A percentile compares a stretch with the other conserved stretches of the same genome.
Conservation (phyloP, 352 stramenopile genomes). For the Globisporangium carolinianum region DNA sequence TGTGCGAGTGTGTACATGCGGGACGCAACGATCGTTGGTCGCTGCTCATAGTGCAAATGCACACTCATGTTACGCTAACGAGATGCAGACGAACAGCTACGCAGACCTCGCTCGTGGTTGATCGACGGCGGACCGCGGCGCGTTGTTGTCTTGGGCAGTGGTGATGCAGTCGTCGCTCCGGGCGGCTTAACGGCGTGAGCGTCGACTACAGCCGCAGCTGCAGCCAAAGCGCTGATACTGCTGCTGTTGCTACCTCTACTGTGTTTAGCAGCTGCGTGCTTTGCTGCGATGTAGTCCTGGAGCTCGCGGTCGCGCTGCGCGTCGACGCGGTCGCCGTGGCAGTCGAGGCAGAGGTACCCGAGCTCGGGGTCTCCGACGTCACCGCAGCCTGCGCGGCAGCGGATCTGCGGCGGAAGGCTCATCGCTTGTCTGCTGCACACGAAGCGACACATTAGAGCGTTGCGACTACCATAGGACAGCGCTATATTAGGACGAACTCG, state of each 20-base stretch:
- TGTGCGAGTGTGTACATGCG: background rate
- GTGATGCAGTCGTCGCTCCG: background rate
- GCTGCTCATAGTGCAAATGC: background rate
- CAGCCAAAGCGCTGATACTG: background rate
- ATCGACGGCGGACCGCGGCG: conserved; percentile 34
- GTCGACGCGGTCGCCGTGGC: conserved; percentile 45
- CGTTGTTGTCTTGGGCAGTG: background rate
- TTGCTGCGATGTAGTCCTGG: conserved; percentile 21
- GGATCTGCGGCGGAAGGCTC: conserved; percentile 37
- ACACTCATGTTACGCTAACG: background rate
- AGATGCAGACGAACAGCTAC: too few relatives aligned
- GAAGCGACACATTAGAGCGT: too few relatives aligned
- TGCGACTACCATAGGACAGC: too few relatives aligned
- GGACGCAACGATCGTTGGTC: background rate
- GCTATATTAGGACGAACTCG: too few relatives aligned
- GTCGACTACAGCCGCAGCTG: too few relatives aligned
- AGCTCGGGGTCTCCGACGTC: conserved; percentile 53
- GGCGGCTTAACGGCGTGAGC: background rate
- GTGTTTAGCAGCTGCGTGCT: background rate
- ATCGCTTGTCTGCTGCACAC: conserved; percentile 14
- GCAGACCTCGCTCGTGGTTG: conserved; percentile 44
- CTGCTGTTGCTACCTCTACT: background rate
- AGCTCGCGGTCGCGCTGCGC: conserved; percentile 35
- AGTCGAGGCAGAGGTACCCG: conserved; percentile 59
- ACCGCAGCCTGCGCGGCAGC: conserved; percentile 49